phyloP scores from a whole-genome alignment of 2,329 filamentous ascomycete species.

The Phyllosticta citriasiana region DNA sequence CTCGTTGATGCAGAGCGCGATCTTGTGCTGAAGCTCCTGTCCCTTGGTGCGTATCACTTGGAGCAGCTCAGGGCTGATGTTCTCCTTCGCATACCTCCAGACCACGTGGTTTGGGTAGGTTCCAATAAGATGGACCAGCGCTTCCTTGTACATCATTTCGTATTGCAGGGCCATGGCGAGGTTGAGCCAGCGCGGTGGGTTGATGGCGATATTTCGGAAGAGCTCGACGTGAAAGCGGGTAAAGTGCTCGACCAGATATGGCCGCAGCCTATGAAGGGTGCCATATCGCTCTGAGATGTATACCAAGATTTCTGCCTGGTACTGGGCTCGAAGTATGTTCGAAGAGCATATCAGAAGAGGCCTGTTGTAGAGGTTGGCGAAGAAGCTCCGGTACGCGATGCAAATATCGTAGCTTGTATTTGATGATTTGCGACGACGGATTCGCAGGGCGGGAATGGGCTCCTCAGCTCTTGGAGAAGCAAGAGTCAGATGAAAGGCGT shows the following conservation, averaged over 20 bases:
- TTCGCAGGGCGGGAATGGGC: not conserved
- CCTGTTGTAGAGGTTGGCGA: not conserved
- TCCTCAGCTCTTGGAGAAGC: not conserved
- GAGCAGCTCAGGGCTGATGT: not conserved
- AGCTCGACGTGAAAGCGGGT: not conserved
- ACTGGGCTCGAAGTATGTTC: not conserved
- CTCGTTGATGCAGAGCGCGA: not conserved
- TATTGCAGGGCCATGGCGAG: not conserved
- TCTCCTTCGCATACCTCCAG: not conserved
- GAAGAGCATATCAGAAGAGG: not conserved
- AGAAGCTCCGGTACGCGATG: not conserved
- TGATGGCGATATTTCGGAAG: not conserved
- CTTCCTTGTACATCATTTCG: not conserved
- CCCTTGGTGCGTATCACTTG: not conserved
- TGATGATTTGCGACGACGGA: not conserved
- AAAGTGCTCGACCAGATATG: not conserved
- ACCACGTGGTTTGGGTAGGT: not conserved
- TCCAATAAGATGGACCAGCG: not conserved
- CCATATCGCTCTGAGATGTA: not conserved
- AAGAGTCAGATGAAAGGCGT: not conserved
- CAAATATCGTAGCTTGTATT: not conserved
- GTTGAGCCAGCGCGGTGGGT: not conserved
- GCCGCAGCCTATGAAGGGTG: not conserved
- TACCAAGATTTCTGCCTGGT: not conserved
- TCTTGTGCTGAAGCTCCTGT: not conserved